Conservation (phyloP, 345 rosid species). For the Melastoma malabathricum region DNA sequence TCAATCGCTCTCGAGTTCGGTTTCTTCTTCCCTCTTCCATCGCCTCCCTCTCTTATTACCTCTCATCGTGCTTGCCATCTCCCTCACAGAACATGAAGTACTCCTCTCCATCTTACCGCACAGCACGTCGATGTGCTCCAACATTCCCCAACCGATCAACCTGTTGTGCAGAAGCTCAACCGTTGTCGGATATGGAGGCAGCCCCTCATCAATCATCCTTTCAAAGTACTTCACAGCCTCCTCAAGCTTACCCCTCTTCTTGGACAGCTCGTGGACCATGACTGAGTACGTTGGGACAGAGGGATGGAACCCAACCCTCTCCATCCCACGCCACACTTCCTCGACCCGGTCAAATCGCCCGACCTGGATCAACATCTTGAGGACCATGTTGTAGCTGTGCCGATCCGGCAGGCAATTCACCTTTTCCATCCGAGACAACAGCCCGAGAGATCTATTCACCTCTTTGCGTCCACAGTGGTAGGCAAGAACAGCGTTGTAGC, state of each 20-base stretch:
- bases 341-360: conserved; percentile 68
- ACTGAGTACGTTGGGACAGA: conserved; percentile 67
- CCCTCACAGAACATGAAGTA: conserved; percentile 50
- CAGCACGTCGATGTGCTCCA: conserved; percentile 51
- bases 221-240: conserved; percentile 82
- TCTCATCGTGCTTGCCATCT: conserved; percentile 53
- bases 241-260: conserved; percentile 63
- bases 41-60: conserved; percentile 21
- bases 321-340: conserved; percentile 73
- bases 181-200: conserved; percentile 66
- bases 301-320: conserved; percentile 49
- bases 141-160: conserved; percentile 39
- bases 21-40: conserved; percentile 20
- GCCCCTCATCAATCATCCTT: conserved; percentile 84
- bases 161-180: conserved; percentile 64
- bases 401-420: conserved; percentile 40
- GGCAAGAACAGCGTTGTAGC: conserved; percentile 64
- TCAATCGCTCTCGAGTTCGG: conserved; percentile 30
- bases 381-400: conserved; percentile 73
- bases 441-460: conserved; percentile 49
- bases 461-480: conserved; percentile 69
- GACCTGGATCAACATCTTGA: conserved; percentile 48
- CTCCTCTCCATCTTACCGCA: conserved; percentile 64
- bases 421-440: conserved; percentile 55
- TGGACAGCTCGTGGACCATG: conserved; percentile 67